These are phyloP conservation scores for Phytophthora meadii DNA, from an alignment of 352 stramenopile genomes.

Conservation along the genomic window DNA sequence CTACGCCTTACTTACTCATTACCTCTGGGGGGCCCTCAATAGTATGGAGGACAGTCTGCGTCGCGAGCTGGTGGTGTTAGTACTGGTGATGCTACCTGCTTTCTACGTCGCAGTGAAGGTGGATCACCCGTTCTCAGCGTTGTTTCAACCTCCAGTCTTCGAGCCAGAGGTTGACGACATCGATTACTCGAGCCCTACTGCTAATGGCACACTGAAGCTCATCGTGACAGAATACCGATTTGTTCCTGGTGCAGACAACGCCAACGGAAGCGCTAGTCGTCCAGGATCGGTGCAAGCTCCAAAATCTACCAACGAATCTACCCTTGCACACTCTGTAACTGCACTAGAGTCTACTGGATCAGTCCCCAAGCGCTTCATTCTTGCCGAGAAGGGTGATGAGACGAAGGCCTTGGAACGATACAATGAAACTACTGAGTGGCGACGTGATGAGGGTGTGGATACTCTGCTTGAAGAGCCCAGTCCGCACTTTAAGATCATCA, in stretches of 20 bases:
- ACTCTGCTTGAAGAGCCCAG: constrained; percentile 70
- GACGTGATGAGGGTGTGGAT: constrained; percentile 83
- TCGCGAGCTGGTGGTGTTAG: constrained; percentile 63
- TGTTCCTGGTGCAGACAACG: constrained; percentile 13
- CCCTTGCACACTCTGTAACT: constrained; percentile 25
- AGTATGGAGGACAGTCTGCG: constrained; percentile 49
- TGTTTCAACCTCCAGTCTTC: constrained; percentile 54
- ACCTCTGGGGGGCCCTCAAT: constrained; percentile 58
- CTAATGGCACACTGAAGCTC: constrained; percentile 68
- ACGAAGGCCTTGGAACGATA: constrained; percentile 70
- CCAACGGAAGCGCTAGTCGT: constrained; percentile 36
- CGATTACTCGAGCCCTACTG: constrained; percentile 19
- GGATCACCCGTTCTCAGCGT: constrained; percentile 72
- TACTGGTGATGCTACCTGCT: constrained; percentile 65
- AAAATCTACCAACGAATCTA: constrained; percentile 8
- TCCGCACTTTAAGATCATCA: constrained; percentile 87
- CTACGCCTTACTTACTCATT: constrained; percentile 73
- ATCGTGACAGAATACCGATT: constrained; percentile 84
- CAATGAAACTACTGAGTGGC: constrained; percentile 80
- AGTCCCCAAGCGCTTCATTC: constrained; percentile 72
- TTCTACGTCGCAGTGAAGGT: constrained; percentile 79
- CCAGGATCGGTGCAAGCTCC: constrained; percentile 11
- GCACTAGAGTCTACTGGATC: constrained; percentile 37
- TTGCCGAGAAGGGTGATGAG: constrained; percentile 82
- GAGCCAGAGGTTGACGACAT: constrained; percentile 31